A percentile compares a stretch with the other conserved stretches of the same genome.
Conservation (phyloP, 306 rosid genomes). For the Albizia julibrissin region DNA sequence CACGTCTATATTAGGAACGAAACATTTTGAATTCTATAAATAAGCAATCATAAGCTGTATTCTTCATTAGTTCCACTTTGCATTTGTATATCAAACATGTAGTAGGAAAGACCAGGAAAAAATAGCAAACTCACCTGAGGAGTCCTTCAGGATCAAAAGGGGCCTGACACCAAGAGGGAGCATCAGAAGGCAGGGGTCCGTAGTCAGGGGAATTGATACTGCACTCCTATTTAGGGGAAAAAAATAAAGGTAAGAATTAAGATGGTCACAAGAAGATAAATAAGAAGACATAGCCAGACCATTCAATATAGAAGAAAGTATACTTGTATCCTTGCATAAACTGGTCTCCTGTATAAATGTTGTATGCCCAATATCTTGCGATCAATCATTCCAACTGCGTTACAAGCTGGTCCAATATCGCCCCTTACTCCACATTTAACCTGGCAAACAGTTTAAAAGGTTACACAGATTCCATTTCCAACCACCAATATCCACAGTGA, state of each 20-base stretch:
- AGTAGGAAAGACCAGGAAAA: background rate
- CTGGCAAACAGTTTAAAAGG: slow-evolving; percentile 37
- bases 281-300: background rate
- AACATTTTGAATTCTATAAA: background rate
- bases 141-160: slow-evolving; percentile 99
- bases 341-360: slow-evolving; percentile 68
- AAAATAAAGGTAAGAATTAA: background rate
- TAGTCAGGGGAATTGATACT: slow-evolving; percentile 80
- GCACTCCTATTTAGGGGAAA: slow-evolving; percentile 60
- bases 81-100: slow-evolving; percentile 3
- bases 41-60: background rate
- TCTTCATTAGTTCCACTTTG: background rate
- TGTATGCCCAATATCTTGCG: slow-evolving; percentile 69
- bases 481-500: slow-evolving; percentile 14
- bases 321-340: slow-evolving; percentile 76
- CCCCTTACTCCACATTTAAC: slow-evolving; percentile 89
- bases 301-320: slow-evolving; percentile 18
- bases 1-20: background rate
- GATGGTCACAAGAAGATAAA: background rate
- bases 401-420: slow-evolving; percentile 84
- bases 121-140: slow-evolving; percentile 55
- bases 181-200: slow-evolving; percentile 85
- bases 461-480: slow-evolving; percentile 16
- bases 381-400: slow-evolving; percentile 90
- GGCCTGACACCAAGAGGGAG: slow-evolving; percentile 99